Conservation (phyloP, 2,329 filamentous ascomycete species). For the Boeremia exigua region DNA sequence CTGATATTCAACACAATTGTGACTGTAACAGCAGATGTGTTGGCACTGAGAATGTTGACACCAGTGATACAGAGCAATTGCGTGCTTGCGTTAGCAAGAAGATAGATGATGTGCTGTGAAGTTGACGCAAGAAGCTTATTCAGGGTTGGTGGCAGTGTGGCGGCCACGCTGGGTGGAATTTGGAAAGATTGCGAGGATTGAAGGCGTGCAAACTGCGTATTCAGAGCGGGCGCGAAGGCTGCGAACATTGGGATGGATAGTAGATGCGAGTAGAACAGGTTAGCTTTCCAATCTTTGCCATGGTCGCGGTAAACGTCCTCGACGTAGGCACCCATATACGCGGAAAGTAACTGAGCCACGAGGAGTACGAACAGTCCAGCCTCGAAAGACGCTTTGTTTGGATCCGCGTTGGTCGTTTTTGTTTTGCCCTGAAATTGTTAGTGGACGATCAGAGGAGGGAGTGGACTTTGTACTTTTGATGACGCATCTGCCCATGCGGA, state of each 20-base stretch:
- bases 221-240: slow-evolving; percentile 71
- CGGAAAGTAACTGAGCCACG: slow-evolving; percentile 85
- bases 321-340: slow-evolving; percentile 93
- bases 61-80: slow-evolving; percentile 96
- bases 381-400: slow-evolving; percentile 58
- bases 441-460: background rate
- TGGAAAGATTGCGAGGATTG: slow-evolving; percentile 67
- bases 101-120: slow-evolving; percentile 74
- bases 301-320: slow-evolving; percentile 87
- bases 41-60: slow-evolving; percentile 90
- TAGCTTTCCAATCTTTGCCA: slow-evolving; percentile 92
- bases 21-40: slow-evolving; percentile 89
- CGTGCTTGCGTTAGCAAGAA: slow-evolving; percentile 80
- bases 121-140: slow-evolving; percentile 42
- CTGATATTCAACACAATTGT: slow-evolving; percentile 96
- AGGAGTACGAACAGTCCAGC: slow-evolving; percentile 83
- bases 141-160: slow-evolving; percentile 35
- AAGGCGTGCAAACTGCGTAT: slow-evolving; percentile 68
- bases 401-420: slow-evolving; percentile 49
- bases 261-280: slow-evolving; percentile 88
- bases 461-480: slow-evolving; percentile 68
- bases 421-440: slow-evolving; percentile 49
- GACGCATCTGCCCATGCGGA: slow-evolving; percentile 90
- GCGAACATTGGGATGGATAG: slow-evolving; percentile 78
- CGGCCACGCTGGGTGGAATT: slow-evolving; percentile 39